phyloP scores from a whole-genome alignment of 2,329 filamentous ascomycete genomes.

The Cladosporium sp. region DNA sequence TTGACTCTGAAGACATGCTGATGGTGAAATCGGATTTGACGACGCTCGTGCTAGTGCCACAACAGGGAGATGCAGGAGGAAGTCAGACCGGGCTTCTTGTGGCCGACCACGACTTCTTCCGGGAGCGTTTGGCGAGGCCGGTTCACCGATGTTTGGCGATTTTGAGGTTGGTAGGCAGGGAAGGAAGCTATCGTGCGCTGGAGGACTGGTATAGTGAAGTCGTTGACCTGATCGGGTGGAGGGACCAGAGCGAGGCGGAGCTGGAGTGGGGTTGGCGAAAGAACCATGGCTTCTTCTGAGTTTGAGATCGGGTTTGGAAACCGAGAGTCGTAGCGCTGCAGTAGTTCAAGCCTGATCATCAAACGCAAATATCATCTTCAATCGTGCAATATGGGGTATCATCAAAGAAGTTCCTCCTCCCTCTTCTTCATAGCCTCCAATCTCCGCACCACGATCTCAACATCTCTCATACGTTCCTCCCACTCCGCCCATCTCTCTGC shows the following conservation, averaged over 20 bases:
- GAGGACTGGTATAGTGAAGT: conserved; percentile 8
- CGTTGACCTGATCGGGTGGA: neutral
- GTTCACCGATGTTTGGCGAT: neutral
- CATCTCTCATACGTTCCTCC: conserved; percentile 62
- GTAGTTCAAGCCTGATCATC: neutral
- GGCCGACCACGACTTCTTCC: neutral
- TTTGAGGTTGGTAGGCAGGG: neutral
- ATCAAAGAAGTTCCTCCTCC: conserved; percentile 43
- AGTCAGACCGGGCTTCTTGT: too few species aligned
- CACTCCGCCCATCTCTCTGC: conserved; percentile 67
- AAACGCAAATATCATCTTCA: neutral
- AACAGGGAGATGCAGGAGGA: neutral
- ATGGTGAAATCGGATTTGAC: conserved; percentile 1
- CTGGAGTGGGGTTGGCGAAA: conserved; percentile 4
- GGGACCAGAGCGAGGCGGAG: neutral
- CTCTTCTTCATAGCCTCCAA: conserved; percentile 55
- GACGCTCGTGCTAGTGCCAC: neutral
- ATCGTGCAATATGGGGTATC: neutral
- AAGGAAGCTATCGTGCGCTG: neutral
- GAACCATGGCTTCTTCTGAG: neutral
- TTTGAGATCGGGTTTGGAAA: too few species aligned
- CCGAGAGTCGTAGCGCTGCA: neutral
- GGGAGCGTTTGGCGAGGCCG: neutral
- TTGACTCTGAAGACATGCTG: neutral
- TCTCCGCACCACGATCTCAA: conserved; percentile 63